Percentiles rank a stretch among this genome's conserved stretches.
These are phyloP conservation scores for Plantago major DNA, from an alignment of 257 asterid species.

Conservation along the genomic window DNA sequence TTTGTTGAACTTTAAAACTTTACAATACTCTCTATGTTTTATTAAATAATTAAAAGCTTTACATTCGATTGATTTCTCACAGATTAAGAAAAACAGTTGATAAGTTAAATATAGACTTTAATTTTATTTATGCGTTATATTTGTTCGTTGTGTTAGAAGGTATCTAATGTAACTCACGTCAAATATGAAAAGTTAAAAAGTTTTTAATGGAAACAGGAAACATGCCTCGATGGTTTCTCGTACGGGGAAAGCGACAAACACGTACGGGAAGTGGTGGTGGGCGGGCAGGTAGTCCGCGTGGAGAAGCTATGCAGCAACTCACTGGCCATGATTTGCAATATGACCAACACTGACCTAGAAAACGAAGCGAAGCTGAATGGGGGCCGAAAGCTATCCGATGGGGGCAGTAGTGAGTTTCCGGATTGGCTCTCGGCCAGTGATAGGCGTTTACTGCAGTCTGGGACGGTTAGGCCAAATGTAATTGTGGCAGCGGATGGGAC, in stretches of 20 bases:
- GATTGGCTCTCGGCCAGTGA: conserved; percentile 29
- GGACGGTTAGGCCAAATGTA: conserved; percentile 42
- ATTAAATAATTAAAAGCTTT: too few species aligned
- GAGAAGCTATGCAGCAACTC: conserved; percentile 79
- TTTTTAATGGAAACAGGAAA: conserved; percentile 26
- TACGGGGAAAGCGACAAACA: conserved; percentile 42
- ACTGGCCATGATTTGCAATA: conserved; percentile 69
- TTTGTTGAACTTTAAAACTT: too few species aligned
- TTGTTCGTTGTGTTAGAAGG: too few species aligned
- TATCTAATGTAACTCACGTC: too few species aligned
- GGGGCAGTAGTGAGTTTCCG: conserved; percentile 45
- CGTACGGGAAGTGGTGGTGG: conserved; percentile 35
- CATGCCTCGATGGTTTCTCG: conserved; percentile 90
- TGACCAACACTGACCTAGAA: conserved; percentile 57
- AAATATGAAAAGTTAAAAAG: too few species aligned
- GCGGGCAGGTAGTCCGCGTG: conserved; percentile 44
- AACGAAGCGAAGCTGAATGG: conserved; percentile 27
- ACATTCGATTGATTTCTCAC: too few species aligned
- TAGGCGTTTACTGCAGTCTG: conserved; percentile 49
- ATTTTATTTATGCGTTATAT: too few species aligned
- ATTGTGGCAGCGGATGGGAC: conserved; percentile 65
- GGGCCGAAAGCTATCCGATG: conserved; percentile 41
- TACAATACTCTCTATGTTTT: too few species aligned
- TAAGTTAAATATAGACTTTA: too few species aligned
- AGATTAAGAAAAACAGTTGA: too few species aligned